Base-by-base conservation (phyloP, 179 eudicot species). In the Beta corolliflora region DNA sequence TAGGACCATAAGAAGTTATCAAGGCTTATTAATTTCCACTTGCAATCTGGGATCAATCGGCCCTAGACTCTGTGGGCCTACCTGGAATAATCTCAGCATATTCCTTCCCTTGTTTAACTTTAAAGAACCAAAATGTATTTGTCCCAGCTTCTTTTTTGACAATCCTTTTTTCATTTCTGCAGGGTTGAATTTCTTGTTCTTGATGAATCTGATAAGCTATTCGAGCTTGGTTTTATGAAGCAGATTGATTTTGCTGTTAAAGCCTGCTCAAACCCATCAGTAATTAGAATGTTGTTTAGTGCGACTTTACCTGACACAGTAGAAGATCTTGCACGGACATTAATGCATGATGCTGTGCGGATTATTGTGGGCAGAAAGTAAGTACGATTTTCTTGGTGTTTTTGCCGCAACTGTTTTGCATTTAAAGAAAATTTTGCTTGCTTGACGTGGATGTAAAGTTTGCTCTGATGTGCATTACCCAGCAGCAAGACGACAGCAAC, bases 271-370 rank as follows among this genome's bases (percentile, higher is more conserved):
- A 94, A 93, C 74, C 97, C 98, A 65, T 90, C 97, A 50, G 89
- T 94, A 44, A 41, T 93, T 74, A 93, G 99, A 44, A 94, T 97
- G 75, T 80, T 97, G 83, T 97, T 93, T 77, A 97, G 99, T 86
- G 99, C 99, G 80, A 97, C 99, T 80, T 88, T 97, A 81, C 99
- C 99, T 61, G 99, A 97, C 91, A 79, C 97, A 18, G 99, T 97
- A 60, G 98, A 97, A 90, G 97, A 97, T 48, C 99, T 94, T 80
- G 99, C 99, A 86, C 94, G 98, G 41, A 93, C 98, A 73, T 88
- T 94, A 83, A 97, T 97, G 97, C 99, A 94, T 80, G 99, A 94
- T 85, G 98, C 99, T 77, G 91, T 97, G 69, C 91, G 99, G 73
- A 88, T 97, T 21, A 94, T 97, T 74, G 89, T 97, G 78, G 99